Percentiles rank a stretch among this genome's conserved stretches.
These are phyloP conservation scores for Hericium alpestre DNA, from an alignment of 768 basidiomycete species.

Conservation along the genomic window DNA sequence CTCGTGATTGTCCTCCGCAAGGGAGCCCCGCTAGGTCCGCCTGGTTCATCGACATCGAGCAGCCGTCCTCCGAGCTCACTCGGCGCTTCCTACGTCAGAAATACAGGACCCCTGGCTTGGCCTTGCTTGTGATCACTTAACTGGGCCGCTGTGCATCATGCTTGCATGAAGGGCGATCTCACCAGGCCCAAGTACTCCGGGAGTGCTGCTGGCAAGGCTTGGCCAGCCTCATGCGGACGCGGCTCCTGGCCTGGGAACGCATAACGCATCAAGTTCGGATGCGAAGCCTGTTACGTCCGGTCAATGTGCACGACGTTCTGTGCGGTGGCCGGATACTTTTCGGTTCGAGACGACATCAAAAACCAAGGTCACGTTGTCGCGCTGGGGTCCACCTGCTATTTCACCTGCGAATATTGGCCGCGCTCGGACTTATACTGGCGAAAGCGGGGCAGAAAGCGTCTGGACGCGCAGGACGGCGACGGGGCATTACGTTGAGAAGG, in stretches of 20 bases:
- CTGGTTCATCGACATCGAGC: not conserved
- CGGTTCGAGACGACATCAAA: not conserved
- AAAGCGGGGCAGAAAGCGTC: not conserved
- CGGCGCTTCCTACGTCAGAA: not conserved
- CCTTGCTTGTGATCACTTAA: not conserved
- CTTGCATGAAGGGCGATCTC: not conserved
- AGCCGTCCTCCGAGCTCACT: not conserved
- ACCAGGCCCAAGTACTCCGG: not conserved
- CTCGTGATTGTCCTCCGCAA: not conserved
- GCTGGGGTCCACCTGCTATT: not conserved
- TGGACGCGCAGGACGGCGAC: not conserved
- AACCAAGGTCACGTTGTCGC: not conserved
- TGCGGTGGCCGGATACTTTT: not conserved
- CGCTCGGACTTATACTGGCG: not conserved
- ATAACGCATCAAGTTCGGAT: not conserved
- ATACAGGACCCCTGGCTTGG: not conserved
- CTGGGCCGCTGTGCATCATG: not conserved
- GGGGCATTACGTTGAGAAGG: not conserved
- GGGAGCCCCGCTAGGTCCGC: not conserved
- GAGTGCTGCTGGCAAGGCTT: not conserved
- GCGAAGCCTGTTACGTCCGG: not conserved
- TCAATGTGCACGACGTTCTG: not conserved
- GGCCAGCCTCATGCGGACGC: not conserved
- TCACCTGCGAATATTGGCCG: not conserved
- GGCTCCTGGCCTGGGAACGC: not conserved